These are phyloP conservation scores for Ophiostoma ips DNA, from an alignment of 2,329 filamentous ascomycete species.

Conservation along the genomic window DNA sequence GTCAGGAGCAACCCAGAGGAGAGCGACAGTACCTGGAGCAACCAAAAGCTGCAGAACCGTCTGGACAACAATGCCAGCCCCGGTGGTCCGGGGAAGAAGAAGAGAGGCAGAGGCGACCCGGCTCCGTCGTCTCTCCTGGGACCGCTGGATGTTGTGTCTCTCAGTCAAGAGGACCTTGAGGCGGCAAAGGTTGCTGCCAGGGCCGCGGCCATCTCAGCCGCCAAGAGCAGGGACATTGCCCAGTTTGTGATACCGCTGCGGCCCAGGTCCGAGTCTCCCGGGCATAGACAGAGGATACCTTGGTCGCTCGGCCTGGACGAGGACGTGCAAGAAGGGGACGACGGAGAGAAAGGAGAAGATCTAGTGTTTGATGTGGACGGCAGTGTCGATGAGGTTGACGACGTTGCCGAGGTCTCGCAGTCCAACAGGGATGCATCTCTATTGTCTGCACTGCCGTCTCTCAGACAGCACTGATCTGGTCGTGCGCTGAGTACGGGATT, in stretches of 20 bases:
- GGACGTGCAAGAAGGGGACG: neutral
- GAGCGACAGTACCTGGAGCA: neutral
- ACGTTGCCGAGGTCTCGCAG: too few relatives aligned
- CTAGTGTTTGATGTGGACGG: neutral
- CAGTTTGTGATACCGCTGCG: neutral
- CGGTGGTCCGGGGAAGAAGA: neutral
- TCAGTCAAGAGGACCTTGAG: constrained; percentile 2
- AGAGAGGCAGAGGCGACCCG: neutral
- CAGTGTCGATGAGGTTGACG: neutral
- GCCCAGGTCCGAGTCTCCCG: neutral
- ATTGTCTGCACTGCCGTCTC: neutral
- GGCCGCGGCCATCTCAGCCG: neutral
- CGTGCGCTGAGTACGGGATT: too few relatives aligned
- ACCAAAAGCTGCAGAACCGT: neutral
- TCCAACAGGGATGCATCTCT: too few relatives aligned
- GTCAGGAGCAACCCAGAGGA: neutral
- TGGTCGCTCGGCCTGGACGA: neutral
- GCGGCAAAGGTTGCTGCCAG: neutral
- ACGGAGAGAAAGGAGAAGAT: neutral
- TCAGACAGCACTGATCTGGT: neutral
- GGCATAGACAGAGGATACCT: neutral
- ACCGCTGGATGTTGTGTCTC: constrained; percentile 7
- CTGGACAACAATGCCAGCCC: neutral
- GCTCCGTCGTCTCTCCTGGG: constrained; percentile 7
- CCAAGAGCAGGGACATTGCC: neutral